Evolutionary conservation across 2,329 filamentous ascomycete genomes (phyloP).

Genomic region (Rhinocladiella similis): DNA sequence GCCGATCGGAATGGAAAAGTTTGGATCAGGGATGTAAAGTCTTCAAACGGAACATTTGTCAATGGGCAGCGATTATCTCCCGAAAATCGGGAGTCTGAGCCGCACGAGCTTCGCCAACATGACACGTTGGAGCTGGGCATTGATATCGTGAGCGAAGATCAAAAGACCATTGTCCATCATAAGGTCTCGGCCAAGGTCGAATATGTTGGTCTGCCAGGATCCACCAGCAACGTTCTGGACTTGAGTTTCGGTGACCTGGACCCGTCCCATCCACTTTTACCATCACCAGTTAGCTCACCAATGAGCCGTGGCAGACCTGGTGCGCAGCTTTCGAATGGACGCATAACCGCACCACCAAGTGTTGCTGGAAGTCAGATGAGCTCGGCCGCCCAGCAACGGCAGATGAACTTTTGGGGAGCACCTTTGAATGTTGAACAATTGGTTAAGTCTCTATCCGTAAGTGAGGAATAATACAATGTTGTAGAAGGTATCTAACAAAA

Average conservation of each 20-base stretch:
- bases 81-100: slow-evolving; percentile 94
- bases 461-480: slow-evolving; percentile 35
- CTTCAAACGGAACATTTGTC: slow-evolving; percentile 97
- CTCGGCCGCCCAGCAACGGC: slow-evolving; percentile 68
- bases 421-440: slow-evolving; percentile 93
- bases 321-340: slow-evolving; percentile 67
- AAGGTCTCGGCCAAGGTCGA: slow-evolving; percentile 97
- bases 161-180: slow-evolving; percentile 97
- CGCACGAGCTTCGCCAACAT: slow-evolving; percentile 85
- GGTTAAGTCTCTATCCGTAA: slow-evolving; percentile 79
- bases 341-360: slow-evolving; percentile 60
- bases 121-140: slow-evolving; percentile 95
- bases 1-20: slow-evolving; percentile 83
- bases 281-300: slow-evolving; percentile 66
- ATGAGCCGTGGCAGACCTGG: slow-evolving; percentile 67
- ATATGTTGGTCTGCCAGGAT: slow-evolving; percentile 80
- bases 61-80: slow-evolving; percentile 87
- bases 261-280: slow-evolving; percentile 69
- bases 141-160: slow-evolving; percentile 97
- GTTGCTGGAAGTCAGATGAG: slow-evolving; percentile 56
- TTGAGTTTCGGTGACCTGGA: slow-evolving; percentile 85
- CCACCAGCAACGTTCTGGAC: slow-evolving; percentile 75
- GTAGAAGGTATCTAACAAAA: slow-evolving; percentile 18
- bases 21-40: slow-evolving; percentile 96
- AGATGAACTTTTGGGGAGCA: slow-evolving; percentile 79